Evolutionary conservation across 306 rosid species (phyloP), one percentile per base, ranked within the genome.

Genomic region (Astragalus glycyphyllos): DNA sequence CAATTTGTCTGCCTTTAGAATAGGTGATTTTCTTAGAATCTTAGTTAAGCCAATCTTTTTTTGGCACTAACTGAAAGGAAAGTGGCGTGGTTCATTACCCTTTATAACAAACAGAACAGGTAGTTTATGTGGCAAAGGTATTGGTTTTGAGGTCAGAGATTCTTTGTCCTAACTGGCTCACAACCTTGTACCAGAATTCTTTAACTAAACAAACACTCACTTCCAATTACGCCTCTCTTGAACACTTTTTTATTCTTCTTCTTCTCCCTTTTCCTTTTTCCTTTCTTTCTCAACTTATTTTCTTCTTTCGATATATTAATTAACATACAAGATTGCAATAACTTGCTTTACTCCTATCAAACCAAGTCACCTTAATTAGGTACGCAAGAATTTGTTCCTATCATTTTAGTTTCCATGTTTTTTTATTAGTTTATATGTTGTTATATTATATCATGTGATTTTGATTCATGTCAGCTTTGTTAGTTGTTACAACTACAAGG

Each of bases 121-220:
- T 55, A 64, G 75, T 64, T 65, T 69, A 78, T 79, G 80, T 76
- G 87, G 77, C 79, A 61, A 81, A 71, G 77, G 76, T 29, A 85
- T 45, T 59, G 84, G 73, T 78, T 85, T 66, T 65, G 70, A 80
- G 84, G 84, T 77, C 81, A 75, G 44, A 62, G 73, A 80, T 88
- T 86, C 74, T 85, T 78, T 80, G 85, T 81, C 88, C 84, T 68
- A 62, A 80, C 81, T 86, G 89, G 75, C 76, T 74, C 75, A 15
- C 76, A 32, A 75, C 65, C 78, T 71, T 54, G 59, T 58, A 61
- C 77, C 74, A 59, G 58, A 74, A 73, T 66, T 72, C 63, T 41
- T 63, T 72, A 63, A 62, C 82, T 68, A 42, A 69, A 41, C 72
- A 42, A 69, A 41, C 72, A 41, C 65, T 62, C 75, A 37, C 70